Base-by-base conservation (phyloP, 495 filamentous ascomycete species). In the Lindgomyces ingoldianus region DNA sequence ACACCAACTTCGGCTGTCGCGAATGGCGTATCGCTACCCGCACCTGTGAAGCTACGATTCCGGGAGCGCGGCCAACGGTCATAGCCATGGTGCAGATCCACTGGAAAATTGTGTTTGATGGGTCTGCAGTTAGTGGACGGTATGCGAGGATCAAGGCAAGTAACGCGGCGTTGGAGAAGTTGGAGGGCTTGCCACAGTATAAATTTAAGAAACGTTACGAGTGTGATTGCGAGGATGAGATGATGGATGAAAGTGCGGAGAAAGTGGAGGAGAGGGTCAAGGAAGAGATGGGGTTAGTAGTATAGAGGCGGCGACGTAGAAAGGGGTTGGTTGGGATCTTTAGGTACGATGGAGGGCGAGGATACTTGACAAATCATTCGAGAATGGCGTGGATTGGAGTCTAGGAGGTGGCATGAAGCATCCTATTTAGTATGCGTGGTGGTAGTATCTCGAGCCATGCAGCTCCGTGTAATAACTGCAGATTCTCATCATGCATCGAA, bases 51-150 rank as follows among this genome's bases (percentile, higher is more conserved):
- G 65, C 72, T 10, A 69, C 76, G 16, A 80, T 82, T 59, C 76
- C 78, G 21, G 76, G 78, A 0, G 75, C 77, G 14, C 72, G 75
- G 4, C 74, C 14, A 0, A 61, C 78, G 54, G 78, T 91, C 14
- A 77, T 93, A 3, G 89, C 89, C 1, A 91, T 84, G 2, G 81
- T 97, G 19, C 79, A 93, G 70, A 82, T 98, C 6, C 94, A 98
- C 70, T 81, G 84, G 44, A 67, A 82, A 42, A 79, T 90, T 50
- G 71, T 91, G 33, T 85, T 85, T 0, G 79, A 88, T 55, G 86
- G 81, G 0, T 77, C 79, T 39, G 84, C 85, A 0, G 81, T 78
- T 8, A 91, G 85, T 51, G 80, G 81, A 0, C 81, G 87, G 54
- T 85, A 89, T 76, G 91, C 90, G 0, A 93, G 90, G 73, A 73